These are phyloP conservation scores for Pezicula carpinea DNA, from an alignment of 2,329 filamentous ascomycete species.

Conservation along the genomic window DNA sequence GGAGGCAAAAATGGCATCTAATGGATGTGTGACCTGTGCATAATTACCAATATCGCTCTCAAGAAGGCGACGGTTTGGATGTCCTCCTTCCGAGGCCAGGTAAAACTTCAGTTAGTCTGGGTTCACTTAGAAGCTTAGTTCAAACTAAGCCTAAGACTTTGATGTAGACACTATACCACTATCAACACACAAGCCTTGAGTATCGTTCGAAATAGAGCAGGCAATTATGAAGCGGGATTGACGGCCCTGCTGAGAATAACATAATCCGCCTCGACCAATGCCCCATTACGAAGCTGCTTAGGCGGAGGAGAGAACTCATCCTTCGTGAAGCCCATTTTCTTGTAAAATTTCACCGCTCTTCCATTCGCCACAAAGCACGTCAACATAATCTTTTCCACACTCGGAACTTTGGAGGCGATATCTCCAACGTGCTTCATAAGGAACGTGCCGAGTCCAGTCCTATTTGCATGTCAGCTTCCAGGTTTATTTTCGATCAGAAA, in stretches of 20 bases:
- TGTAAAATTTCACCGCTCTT: conserved; percentile 55
- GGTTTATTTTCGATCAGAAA: conserved; percentile 4
- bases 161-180: no score
- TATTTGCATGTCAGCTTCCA: conserved; percentile 23
- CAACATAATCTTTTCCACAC: conserved; percentile 65
- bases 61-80: no score
- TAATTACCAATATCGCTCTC: no score
- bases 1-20: no score
- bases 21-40: no score
- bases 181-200: no score
- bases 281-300: conserved; percentile 49
- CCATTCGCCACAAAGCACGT: conserved; percentile 65
- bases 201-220: no score
- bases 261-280: conserved; percentile 51
- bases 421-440: conserved; percentile 53
- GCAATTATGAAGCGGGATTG: background rate
- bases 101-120: no score
- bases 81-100: no score
- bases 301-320: conserved; percentile 52
- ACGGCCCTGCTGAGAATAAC: conserved; percentile 50
- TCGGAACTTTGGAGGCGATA: conserved; percentile 48
- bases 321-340: conserved; percentile 49
- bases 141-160: no score
- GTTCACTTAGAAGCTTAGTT: no score
- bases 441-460: conserved; percentile 56